Percentiles rank a stretch among this genome's conserved stretches.
phyloP scores from a whole-genome alignment of 495 filamentous ascomycete genomes.

The Mytilinidion resinicola region DNA sequence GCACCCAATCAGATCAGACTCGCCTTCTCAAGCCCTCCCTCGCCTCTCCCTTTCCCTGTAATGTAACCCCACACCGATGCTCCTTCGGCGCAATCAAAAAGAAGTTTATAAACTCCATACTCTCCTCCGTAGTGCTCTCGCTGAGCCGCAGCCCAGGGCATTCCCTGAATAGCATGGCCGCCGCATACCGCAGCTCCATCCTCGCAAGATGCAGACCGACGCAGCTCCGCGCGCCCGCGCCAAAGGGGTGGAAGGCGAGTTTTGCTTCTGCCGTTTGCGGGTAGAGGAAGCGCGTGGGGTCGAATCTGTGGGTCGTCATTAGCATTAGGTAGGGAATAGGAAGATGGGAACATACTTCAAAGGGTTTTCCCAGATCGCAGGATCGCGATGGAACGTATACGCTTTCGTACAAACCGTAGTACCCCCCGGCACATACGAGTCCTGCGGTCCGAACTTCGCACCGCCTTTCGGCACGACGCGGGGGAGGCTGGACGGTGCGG shows the following conservation, averaged over 20 bases:
- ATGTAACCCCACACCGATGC: constrained; percentile 18
- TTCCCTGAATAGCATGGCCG: constrained; percentile 11
- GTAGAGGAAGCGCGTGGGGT: constrained; percentile 38
- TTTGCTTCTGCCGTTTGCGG: constrained; percentile 44
- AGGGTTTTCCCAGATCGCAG: constrained; percentile 33
- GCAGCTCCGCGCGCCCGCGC: constrained; percentile 42
- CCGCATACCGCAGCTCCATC: constrained; percentile 14
- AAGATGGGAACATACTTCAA: constrained; percentile 6
- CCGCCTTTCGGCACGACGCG: constrained; percentile 27
- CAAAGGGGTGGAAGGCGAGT: constrained; percentile 48
- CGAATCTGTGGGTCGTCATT: constrained; percentile 30
- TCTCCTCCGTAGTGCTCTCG: constrained; percentile 12
- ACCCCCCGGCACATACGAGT: constrained; percentile 27
- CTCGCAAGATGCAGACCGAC: constrained; percentile 20
- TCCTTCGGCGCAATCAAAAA: constrained; percentile 25
- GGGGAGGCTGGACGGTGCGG: constrained; percentile 18
- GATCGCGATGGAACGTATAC: constrained; percentile 40
- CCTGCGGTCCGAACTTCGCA: constrained; percentile 25
- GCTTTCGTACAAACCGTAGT: constrained; percentile 36
- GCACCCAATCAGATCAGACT: no score
- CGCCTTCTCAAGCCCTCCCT: no score
- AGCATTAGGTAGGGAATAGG: background rate
- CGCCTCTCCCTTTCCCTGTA: background rate
- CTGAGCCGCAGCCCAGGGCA: constrained; percentile 1
- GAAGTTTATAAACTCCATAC: constrained; percentile 21